These are phyloP conservation scores for Teunomyces panamensis DNA, from an alignment of 805 yeast genomes.

Conservation along the genomic window DNA sequence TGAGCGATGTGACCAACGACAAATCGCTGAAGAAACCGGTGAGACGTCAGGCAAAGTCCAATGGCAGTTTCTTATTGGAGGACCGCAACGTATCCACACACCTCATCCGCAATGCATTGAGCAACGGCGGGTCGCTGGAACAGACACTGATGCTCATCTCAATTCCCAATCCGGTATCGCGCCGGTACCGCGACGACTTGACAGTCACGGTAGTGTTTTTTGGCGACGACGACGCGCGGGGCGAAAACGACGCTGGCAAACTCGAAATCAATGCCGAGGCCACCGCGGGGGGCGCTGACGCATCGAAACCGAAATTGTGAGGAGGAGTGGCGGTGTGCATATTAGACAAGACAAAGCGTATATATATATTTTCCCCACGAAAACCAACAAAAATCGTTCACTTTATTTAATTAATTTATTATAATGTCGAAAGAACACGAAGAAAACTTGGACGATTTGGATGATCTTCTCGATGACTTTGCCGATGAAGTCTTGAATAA, in stretches of 20 bases:
- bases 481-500: conserved; percentile 65
- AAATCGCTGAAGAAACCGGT: conserved; percentile 71
- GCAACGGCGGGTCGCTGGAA: conserved; percentile 82
- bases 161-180: conserved; percentile 86
- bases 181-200: conserved; percentile 92
- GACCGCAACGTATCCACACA: conserved; percentile 93
- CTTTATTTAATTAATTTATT: no score
- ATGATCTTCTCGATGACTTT: conserved; percentile 82
- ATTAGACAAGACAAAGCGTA: conserved; percentile 2
- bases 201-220: conserved; percentile 96
- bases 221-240: conserved; percentile 55
- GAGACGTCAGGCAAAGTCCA: conserved; percentile 44
- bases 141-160: conserved; percentile 85
- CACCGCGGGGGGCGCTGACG: conserved; percentile 53
- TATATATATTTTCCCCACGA: not conserved
- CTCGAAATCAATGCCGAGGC: conserved; percentile 56
- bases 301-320: conserved; percentile 47
- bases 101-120: conserved; percentile 85
- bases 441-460: conserved; percentile 70
- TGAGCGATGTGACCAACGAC: conserved; percentile 58
- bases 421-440: conserved; percentile 13
- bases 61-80: conserved; percentile 54
- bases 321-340: no score
- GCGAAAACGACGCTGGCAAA: conserved; percentile 43
- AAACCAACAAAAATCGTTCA: not conserved